Conservation (phyloP, 306 rosid genomes). For the Ceratonia siliqua region DNA sequence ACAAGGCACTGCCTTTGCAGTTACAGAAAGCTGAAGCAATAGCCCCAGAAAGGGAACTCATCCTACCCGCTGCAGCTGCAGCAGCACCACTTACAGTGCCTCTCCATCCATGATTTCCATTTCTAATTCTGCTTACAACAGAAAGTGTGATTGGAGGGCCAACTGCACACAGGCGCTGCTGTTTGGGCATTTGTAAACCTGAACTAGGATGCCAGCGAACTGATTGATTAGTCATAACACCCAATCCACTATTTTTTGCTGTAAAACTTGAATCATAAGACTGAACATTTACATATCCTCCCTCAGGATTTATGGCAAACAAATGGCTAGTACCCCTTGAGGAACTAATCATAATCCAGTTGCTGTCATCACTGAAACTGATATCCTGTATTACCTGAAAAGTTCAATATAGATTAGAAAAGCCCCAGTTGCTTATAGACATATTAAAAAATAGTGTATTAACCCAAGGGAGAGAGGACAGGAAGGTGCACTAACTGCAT, state of each 20-base stretch:
- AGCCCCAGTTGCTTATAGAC: background rate
- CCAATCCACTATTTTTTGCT: slow-evolving; percentile 44
- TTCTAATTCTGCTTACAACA: slow-evolving; percentile 69
- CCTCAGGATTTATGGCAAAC: slow-evolving; percentile 76
- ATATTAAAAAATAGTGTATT: background rate
- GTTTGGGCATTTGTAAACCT: slow-evolving; percentile 43
- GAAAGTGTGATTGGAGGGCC: slow-evolving; percentile 66
- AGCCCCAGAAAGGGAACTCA: slow-evolving; percentile 56
- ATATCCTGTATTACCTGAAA: slow-evolving; percentile 82
- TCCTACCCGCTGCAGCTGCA: slow-evolving; percentile 72
- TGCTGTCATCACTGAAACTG: slow-evolving; percentile 80
- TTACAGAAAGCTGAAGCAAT: slow-evolving; percentile 69
- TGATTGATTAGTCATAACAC: slow-evolving; percentile 39
- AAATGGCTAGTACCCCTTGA: slow-evolving; percentile 88
- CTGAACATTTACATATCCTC: slow-evolving; percentile 57
- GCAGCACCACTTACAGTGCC: slow-evolving; percentile 77
- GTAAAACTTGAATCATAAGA: slow-evolving; percentile 42
- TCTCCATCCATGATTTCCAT: slow-evolving; percentile 74
- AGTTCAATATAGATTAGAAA: slow-evolving; percentile 13
- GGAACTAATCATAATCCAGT: slow-evolving; percentile 89
- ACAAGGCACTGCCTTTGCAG: slow-evolving; percentile 48
- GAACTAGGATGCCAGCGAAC: slow-evolving; percentile 44
- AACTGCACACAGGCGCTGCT: slow-evolving; percentile 38
- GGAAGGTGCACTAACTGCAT: slow-evolving; percentile 59
- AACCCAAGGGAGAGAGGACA: background rate